A percentile compares a stretch with the other conserved stretches of the same genome.
phyloP scores from a whole-genome alignment of 345 rosid species.

The Iberis pinnata region DNA sequence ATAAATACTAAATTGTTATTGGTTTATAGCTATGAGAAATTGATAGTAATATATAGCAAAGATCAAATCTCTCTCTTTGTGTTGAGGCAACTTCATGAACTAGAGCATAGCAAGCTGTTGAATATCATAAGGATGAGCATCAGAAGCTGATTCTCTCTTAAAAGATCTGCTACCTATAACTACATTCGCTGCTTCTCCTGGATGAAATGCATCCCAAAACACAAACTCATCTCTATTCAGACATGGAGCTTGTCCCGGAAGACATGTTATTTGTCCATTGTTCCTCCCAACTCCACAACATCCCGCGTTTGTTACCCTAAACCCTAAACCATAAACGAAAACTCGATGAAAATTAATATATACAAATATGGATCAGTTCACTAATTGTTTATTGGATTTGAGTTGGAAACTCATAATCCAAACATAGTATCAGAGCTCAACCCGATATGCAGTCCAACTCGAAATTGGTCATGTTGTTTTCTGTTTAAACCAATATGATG shows the following conservation, averaged over 20 bases:
- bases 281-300: constrained; percentile 75
- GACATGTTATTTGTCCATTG: constrained; percentile 65
- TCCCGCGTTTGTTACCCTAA: constrained; percentile 47
- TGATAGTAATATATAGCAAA: no score
- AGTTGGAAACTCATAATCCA: no score
- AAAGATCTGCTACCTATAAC: constrained; percentile 50
- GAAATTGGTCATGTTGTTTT: no score
- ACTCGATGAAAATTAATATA: no score
- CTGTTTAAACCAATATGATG: no score
- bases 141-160: constrained; percentile 35
- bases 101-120: constrained; percentile 45
- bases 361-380: no score
- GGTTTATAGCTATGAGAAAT: no score
- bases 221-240: constrained; percentile 41
- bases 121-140: constrained; percentile 56
- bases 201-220: constrained; percentile 80
- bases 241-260: constrained; percentile 55
- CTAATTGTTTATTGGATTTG: no score
- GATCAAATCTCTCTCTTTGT: background rate
- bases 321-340: constrained; percentile 34
- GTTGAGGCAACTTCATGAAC: constrained; percentile 4
- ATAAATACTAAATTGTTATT: no score
- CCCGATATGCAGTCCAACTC: no score
- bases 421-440: no score
- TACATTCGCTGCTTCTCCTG: constrained; percentile 50